phyloP scores from a whole-genome alignment of 257 asterid genomes.

The Salvia miltiorrhiza region DNA sequence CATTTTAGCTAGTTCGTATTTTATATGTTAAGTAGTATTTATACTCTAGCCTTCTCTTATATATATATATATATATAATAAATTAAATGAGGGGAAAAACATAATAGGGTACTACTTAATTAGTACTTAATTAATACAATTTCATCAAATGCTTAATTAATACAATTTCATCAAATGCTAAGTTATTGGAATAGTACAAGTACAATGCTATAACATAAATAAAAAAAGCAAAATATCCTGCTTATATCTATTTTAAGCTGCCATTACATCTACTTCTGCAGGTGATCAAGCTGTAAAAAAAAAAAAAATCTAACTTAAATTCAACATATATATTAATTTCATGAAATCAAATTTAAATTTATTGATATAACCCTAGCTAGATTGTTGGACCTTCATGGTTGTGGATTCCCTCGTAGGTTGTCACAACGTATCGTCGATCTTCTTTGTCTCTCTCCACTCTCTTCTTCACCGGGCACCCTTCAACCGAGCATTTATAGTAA shows the following conservation, averaged over 20 bases:
- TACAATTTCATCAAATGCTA: no score
- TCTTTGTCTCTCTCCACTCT: slow-evolving; percentile 82
- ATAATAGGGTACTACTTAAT: no score
- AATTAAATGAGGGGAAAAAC: no score
- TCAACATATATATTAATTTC: background rate
- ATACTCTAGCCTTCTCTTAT: no score
- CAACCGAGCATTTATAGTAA: slow-evolving; percentile 67
- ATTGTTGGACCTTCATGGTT: slow-evolving; percentile 51
- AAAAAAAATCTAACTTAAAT: background rate
- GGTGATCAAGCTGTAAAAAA: background rate
- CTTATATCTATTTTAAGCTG: no score
- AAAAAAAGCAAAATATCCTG: background rate
- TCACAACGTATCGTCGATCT: slow-evolving; percentile 60
- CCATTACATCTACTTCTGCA: background rate
- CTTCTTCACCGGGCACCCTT: slow-evolving; percentile 88
- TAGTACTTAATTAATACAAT: no score
- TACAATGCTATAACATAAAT: background rate
- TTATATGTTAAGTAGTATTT: no score
- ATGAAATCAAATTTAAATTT: background rate
- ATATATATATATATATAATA: no score
- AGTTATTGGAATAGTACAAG: background rate
- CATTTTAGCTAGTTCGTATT: no score
- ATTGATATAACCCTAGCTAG: background rate
- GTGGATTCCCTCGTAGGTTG: slow-evolving; percentile 83
- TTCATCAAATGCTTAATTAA: no score